A percentile compares a stretch with the other conserved stretches of the same genome.
Conservation (phyloP, 2,329 filamentous ascomycete species). For the Fusarium algeriense region DNA sequence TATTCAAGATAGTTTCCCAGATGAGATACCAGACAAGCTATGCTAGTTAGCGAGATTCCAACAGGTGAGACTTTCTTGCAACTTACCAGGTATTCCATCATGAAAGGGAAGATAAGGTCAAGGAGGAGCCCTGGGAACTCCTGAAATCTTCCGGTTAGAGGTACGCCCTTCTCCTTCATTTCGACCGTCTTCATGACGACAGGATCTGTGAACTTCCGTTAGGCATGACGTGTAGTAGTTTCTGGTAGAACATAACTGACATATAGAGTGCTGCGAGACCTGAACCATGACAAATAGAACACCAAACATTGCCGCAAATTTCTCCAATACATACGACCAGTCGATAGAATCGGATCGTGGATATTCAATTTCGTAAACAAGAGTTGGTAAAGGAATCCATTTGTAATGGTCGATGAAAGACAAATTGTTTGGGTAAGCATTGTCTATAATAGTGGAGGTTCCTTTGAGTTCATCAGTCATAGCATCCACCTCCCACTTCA, state of each 20-base stretch:
- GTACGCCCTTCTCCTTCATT: slow-evolving; percentile 75
- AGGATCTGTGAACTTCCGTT: slow-evolving; percentile 61
- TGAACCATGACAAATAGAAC: slow-evolving; percentile 84
- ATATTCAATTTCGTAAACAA: slow-evolving; percentile 85
- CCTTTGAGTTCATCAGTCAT: slow-evolving; percentile 74
- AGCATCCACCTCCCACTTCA: slow-evolving; percentile 75
- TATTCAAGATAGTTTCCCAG: slow-evolving; percentile 81
- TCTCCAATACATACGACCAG: slow-evolving; percentile 82
- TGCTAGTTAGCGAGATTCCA: slow-evolving; percentile 5
- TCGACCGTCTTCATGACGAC: slow-evolving; percentile 74
- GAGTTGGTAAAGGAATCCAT: slow-evolving; percentile 79
- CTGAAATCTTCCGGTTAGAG: slow-evolving; percentile 69
- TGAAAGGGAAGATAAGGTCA: slow-evolving; percentile 81
- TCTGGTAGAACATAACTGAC: slow-evolving; percentile 40
- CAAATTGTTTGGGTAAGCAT: slow-evolving; percentile 76
- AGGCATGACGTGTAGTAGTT: not conserved
- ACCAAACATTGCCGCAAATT: slow-evolving; percentile 76
- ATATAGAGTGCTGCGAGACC: slow-evolving; percentile 81
- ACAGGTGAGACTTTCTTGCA: not conserved
- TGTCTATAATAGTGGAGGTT: slow-evolving; percentile 64
- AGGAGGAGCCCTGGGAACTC: slow-evolving; percentile 81
- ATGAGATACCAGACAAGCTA: slow-evolving; percentile 82
- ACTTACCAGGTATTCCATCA: slow-evolving; percentile 77
- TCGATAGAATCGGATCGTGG: slow-evolving; percentile 75
- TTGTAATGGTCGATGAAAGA: slow-evolving; percentile 74